Percentiles rank a stretch among this genome's conserved stretches.
Conservation (phyloP, 1,284 basidiomycete genomes). For the Neonothopanus nambi region DNA sequence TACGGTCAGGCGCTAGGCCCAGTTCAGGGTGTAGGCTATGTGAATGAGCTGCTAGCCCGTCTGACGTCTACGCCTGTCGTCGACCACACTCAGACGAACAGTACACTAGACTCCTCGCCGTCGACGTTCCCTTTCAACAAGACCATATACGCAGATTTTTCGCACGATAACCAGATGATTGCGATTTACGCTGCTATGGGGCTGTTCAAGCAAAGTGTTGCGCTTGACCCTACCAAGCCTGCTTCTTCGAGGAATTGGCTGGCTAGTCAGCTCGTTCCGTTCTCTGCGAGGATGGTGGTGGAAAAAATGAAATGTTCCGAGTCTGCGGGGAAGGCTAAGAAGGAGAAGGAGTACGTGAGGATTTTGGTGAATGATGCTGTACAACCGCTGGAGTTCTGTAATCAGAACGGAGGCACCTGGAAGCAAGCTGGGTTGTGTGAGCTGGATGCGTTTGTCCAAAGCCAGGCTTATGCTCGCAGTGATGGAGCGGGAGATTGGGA, state of each 20-base stretch:
- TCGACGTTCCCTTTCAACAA: slow-evolving; percentile 74
- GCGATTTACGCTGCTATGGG: slow-evolving; percentile 77
- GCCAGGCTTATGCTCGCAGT: slow-evolving; percentile 66
- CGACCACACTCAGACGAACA: slow-evolving; percentile 78
- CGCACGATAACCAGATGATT: slow-evolving; percentile 58
- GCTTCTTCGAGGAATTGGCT: slow-evolving; percentile 54
- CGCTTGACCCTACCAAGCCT: slow-evolving; percentile 43
- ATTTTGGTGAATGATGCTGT: slow-evolving; percentile 69
- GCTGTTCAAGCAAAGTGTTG: slow-evolving; percentile 47
- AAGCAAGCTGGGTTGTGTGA: slow-evolving; percentile 54
- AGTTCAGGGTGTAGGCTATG: slow-evolving; percentile 79
- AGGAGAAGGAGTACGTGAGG: slow-evolving; percentile 48
- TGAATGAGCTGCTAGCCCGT: slow-evolving; percentile 84
- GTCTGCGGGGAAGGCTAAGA: slow-evolving; percentile 21
- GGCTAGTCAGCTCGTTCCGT: slow-evolving; percentile 62
- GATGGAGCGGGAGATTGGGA: slow-evolving; percentile 70
- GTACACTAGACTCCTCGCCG: slow-evolving; percentile 68
- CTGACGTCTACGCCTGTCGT: slow-evolving; percentile 59
- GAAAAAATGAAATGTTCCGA: slow-evolving; percentile 56
- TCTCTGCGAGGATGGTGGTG: slow-evolving; percentile 61
- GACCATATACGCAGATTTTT: slow-evolving; percentile 73
- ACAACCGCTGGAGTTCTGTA: slow-evolving; percentile 63
- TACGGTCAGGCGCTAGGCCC: slow-evolving; percentile 68
- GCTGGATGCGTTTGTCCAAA: slow-evolving; percentile 66
- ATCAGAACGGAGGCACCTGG: slow-evolving; percentile 7